Base-by-base conservation (phyloP, 805 yeast genomes). In the Clavispora carvajalis region DNA sequence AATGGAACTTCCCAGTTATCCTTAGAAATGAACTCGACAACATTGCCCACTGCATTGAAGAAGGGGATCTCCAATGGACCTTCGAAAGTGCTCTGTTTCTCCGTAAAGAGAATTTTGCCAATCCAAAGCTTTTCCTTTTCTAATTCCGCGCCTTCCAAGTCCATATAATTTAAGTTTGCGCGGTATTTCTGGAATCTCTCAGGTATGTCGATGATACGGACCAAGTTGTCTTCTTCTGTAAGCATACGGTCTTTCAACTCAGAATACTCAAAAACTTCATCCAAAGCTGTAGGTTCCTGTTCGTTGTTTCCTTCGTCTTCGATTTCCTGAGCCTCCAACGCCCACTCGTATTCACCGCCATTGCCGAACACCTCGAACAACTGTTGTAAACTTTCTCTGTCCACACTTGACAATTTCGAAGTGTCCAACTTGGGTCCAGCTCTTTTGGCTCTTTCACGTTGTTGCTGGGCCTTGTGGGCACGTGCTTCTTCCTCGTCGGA, bases 281-380 rank as follows among this genome's bases (percentile, higher is more conserved):
- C 82, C 48, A 93, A 71, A 10, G 85, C 79, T 3, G 75, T 71
- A 22, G 79, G 72, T 34, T 69, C 80, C 36, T 71, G 74, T n/a
- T 77, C 80, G 26, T 63, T 69, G 43, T 66, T 61, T 24, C 77
- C 79, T 21, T 67, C 77, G 37, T 75, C 82, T 50, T 76, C 82
- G 41, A 71, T 73, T 46, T 77, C 80, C 64, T 90, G 96, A 22
- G 87, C 93, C 55, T 88, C 96, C 40, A 93, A 70, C 10, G 99
- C 99, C 98, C 99, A 93, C 42, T 87, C 96, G 62, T 93, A 93
- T 57, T 91, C 97, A 48, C 82, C 89, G 38, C 99, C 99, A 60
- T 89, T 95, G 49, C 99, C 99, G 59, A 93, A 93, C 11, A 93
- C 87, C 59, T 93, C 99, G 55, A 81, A 89, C 57, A 93, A 77